phyloP scores from a whole-genome alignment of 2,329 filamentous ascomycete species.

The Aspergillus puulaauensis region DNA sequence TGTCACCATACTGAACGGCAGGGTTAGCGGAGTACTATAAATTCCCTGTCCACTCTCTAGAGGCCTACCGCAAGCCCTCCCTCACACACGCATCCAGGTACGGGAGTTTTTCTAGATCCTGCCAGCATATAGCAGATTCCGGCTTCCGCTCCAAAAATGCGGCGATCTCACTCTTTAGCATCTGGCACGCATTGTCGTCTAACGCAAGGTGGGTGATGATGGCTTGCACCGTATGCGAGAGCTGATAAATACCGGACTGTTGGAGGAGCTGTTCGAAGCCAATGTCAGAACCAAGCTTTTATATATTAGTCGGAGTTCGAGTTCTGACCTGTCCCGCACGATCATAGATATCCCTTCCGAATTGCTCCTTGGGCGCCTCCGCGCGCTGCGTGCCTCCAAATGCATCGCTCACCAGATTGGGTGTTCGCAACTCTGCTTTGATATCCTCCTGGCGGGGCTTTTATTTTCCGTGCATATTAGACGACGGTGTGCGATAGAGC shows the following conservation, averaged over 20 bases:
- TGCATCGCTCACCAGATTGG: no score
- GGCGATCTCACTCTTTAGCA: neutral
- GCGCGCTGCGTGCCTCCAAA: no score
- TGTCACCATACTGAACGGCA: neutral
- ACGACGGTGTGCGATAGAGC: no score
- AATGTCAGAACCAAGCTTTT: no score
- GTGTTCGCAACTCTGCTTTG: no score
- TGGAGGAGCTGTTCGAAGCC: neutral
- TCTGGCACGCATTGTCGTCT: neutral
- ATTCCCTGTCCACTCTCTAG: neutral
- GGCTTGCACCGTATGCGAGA: neutral
- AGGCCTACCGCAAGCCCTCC: neutral
- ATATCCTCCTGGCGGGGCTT: no score
- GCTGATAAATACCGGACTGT: neutral
- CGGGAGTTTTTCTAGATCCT: neutral
- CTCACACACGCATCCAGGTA: neutral
- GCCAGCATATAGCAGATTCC: neutral
- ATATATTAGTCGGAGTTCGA: no score
- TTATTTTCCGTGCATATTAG: no score
- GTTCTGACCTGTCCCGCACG: no score
- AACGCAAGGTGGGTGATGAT: neutral
- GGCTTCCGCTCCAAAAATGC: neutral
- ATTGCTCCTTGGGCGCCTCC: no score
- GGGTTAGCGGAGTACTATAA: neutral
- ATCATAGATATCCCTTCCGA: no score